phyloP scores from a whole-genome alignment of 495 filamentous ascomycete genomes.

The Podospora pseudopauciseta region DNA sequence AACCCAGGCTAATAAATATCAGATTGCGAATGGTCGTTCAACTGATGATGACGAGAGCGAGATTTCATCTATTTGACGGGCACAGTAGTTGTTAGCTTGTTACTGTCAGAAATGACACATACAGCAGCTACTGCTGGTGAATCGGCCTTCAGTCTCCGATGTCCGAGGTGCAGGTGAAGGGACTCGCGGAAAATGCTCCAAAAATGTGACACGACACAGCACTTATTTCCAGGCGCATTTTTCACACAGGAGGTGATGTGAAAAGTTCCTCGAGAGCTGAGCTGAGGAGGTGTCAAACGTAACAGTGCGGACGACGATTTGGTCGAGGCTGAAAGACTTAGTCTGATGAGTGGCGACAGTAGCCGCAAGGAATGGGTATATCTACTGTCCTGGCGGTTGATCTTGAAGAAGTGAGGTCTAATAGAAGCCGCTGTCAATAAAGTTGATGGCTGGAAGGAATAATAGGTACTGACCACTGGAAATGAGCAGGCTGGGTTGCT shows the following conservation, averaged over 20 bases:
- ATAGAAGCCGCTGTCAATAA: not conserved
- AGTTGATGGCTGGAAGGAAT: not conserved
- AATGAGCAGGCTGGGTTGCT: not conserved
- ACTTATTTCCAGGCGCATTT: not conserved
- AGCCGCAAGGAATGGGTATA: too few species aligned
- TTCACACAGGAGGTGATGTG: not conserved
- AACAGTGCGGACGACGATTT: not conserved
- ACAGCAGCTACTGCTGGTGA: not conserved
- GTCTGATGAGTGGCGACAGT: too few species aligned
- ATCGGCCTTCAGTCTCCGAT: not conserved
- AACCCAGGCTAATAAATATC: not conserved
- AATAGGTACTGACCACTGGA: not conserved
- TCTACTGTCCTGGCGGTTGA: too few species aligned
- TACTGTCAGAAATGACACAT: not conserved
- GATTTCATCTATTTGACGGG: not conserved
- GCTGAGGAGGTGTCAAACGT: not conserved
- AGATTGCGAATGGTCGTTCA: not conserved
- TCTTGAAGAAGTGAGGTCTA: too few species aligned
- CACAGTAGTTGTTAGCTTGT: not conserved
- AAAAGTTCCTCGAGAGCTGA: not conserved
- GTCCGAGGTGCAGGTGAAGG: not conserved
- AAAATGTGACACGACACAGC: not conserved
- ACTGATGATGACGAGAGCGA: not conserved
- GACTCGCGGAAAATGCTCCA: not conserved
- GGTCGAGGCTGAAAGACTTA: not conserved